Conservation (phyloP, 345 rosid species). For the Gossypium longicalyx region DNA sequence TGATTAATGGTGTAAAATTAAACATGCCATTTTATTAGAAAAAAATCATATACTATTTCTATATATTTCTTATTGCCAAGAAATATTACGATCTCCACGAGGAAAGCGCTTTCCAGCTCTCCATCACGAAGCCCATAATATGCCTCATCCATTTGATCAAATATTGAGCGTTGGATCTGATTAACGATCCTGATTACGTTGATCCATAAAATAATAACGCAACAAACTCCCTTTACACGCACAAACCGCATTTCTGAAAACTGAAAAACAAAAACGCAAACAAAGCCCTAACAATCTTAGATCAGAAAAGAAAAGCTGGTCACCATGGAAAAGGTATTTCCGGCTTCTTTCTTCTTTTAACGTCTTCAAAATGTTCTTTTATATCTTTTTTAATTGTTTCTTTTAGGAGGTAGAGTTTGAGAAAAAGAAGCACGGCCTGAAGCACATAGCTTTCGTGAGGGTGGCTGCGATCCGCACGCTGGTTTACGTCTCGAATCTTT, state of each 20-base stretch:
- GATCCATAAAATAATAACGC: not conserved
- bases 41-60: no score
- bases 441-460: conserved; percentile 66
- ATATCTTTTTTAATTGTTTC: not conserved
- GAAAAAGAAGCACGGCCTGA: conserved; percentile 40
- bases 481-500: conserved; percentile 47
- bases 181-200: conserved; percentile 17
- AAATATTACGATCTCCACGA: not conserved
- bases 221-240: not conserved
- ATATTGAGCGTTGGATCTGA: conserved; percentile 35
- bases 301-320: not conserved
- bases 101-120: not conserved
- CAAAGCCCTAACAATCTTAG: not conserved
- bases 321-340: not conserved
- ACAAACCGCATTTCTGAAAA: not conserved
- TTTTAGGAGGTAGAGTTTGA: conserved; percentile 42
- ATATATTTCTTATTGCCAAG: not conserved
- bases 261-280: not conserved
- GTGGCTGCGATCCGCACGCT: conserved; percentile 52
- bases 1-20: no score
- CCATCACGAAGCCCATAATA: not conserved
- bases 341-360: not conserved
- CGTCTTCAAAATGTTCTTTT: not conserved
- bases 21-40: no score
- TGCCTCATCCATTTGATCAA: not conserved